These are phyloP conservation scores for Perkinsus chesapeaki DNA, from an alignment of 169 alveolate genomes.

Conservation along the genomic window DNA sequence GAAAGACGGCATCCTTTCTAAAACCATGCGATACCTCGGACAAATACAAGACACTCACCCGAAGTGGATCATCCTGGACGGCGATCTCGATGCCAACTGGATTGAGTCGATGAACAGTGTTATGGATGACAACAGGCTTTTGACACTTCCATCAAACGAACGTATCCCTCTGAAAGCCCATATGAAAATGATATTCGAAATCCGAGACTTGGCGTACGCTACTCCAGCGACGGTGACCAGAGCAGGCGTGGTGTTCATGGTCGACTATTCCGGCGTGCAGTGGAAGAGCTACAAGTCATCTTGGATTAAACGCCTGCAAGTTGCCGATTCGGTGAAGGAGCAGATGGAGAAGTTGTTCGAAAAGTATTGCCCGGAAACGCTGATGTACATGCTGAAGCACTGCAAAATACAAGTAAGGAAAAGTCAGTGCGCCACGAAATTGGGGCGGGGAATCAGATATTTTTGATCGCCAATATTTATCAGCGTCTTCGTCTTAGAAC, in stretches of 20 bases:
- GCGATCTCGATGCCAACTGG: slow-evolving; percentile 94
- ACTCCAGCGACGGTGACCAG: slow-evolving; percentile 95
- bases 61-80: slow-evolving; percentile 88
- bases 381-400: slow-evolving; percentile 65
- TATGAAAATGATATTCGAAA: slow-evolving; percentile 92
- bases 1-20: slow-evolving; percentile 86
- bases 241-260: slow-evolving; percentile 89
- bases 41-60: slow-evolving; percentile 73
- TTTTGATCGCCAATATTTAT: too few species aligned
- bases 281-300: slow-evolving; percentile 86
- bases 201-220: slow-evolving; percentile 90
- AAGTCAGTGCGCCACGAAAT: not conserved
- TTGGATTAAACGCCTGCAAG: slow-evolving; percentile 76
- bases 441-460: not conserved
- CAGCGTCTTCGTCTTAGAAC: too few species aligned
- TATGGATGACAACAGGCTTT: slow-evolving; percentile 89
- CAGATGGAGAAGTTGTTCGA: slow-evolving; percentile 75
- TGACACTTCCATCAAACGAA: slow-evolving; percentile 88
- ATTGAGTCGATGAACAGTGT: slow-evolving; percentile 90
- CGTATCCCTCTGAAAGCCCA: slow-evolving; percentile 86
- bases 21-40: slow-evolving; percentile 73
- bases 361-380: slow-evolving; percentile 79
- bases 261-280: slow-evolving; percentile 79
- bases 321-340: slow-evolving; percentile 47
- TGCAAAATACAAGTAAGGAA: slow-evolving; percentile 63